A percentile compares a stretch with the other conserved stretches of the same genome.
Conservation (phyloP, 129 eudicot genomes). For the Solidago caesia region DNA sequence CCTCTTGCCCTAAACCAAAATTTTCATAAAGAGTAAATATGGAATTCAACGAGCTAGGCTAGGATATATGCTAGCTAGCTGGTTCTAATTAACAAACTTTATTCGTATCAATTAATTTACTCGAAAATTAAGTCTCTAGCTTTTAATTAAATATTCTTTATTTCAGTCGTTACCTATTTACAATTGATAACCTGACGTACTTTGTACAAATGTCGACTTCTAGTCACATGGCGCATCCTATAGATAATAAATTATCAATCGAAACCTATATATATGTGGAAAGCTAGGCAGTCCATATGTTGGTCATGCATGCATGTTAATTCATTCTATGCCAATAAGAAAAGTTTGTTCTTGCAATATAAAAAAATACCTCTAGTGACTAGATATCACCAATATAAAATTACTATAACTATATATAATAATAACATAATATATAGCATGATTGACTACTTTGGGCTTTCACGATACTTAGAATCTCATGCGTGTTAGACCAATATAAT, state of each 20-base stretch:
- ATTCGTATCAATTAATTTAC: too few relatives aligned
- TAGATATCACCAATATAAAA: not conserved
- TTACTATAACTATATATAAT: too few relatives aligned
- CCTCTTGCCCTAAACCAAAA: too few relatives aligned
- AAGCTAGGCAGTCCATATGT: not conserved
- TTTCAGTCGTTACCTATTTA: too few relatives aligned
- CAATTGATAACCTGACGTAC: not conserved
- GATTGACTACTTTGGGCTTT: constrained; percentile 13
- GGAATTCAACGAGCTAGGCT: too few relatives aligned
- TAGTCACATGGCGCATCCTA: not conserved
- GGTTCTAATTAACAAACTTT: too few relatives aligned
- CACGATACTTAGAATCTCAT: constrained; percentile 18
- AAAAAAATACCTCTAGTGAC: too few relatives aligned
- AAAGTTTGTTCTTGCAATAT: not conserved
- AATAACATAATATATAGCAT: not conserved
- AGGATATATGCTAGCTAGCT: too few relatives aligned
- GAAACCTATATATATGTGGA: not conserved
- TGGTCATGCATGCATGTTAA: not conserved
- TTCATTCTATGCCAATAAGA: not conserved
- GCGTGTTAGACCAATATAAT: not conserved
- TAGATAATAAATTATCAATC: not conserved
- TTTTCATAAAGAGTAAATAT: too few relatives aligned
- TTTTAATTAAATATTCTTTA: too few relatives aligned
- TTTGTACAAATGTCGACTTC: not conserved
- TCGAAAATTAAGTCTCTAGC: too few relatives aligned